These are phyloP conservation scores for Priceomyces fermenticarens DNA, from an alignment of 805 yeast species.

Conservation along the genomic window DNA sequence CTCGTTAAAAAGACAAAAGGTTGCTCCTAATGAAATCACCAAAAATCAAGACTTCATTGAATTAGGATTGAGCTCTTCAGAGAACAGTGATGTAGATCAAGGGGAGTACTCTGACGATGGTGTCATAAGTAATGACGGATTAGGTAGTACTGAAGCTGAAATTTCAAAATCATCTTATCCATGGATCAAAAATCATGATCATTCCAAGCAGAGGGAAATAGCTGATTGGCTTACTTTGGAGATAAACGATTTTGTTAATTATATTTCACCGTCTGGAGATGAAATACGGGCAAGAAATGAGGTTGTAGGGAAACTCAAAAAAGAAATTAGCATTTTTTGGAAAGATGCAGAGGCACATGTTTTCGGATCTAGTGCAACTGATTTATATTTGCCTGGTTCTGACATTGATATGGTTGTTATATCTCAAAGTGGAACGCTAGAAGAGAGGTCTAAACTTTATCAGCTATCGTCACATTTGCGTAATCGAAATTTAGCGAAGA, in stretches of 20 bases:
- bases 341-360: constrained; percentile 75
- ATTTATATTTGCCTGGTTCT: constrained; percentile 87
- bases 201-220: constrained; percentile 69
- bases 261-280: constrained; percentile 76
- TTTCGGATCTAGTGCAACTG: constrained; percentile 94
- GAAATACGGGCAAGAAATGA: constrained; percentile 69
- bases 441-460: constrained; percentile 63
- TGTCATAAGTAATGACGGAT: constrained; percentile 34
- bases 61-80: constrained; percentile 50
- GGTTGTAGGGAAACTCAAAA: constrained; percentile 59
- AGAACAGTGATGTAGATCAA: constrained; percentile 25
- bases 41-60: constrained; percentile 54
- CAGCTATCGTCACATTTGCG: constrained; percentile 70
- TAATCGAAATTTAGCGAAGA: constrained; percentile 56
- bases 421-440: constrained; percentile 57
- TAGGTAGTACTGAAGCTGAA: constrained; percentile 20
- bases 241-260: constrained; percentile 77
- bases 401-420: constrained; percentile 92
- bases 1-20: constrained; percentile 11
- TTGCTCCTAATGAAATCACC: constrained; percentile 32
- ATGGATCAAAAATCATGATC: constrained; percentile 79
- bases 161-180: constrained; percentile 47
- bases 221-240: constrained; percentile 87
- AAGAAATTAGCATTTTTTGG: constrained; percentile 59
- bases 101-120: constrained; percentile 30